Percentiles rank a stretch among this genome's conserved stretches.
These are phyloP conservation scores for Penicillium sp. DNA, from an alignment of 2,329 filamentous ascomycete species.

Conservation along the genomic window DNA sequence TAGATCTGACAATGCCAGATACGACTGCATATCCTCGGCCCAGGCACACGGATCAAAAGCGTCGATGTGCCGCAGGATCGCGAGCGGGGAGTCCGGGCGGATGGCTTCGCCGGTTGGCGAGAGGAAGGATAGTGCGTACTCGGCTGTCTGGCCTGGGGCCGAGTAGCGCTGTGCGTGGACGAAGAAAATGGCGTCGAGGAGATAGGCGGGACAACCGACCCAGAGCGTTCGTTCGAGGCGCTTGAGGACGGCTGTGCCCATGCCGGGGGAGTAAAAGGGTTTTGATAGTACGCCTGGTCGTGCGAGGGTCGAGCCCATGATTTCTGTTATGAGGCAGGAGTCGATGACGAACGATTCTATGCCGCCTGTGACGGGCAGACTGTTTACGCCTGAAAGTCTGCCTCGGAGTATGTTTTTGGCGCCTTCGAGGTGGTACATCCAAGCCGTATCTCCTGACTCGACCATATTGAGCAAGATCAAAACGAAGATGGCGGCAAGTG, in stretches of 20 bases:
- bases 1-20: constrained; percentile 45
- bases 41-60: constrained; percentile 35
- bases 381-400: constrained; percentile 16
- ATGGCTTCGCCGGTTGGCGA: constrained; percentile 24
- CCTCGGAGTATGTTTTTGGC: constrained; percentile 46
- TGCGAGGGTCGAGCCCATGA: constrained; percentile 41
- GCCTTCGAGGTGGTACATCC: constrained; percentile 51
- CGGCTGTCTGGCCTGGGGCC: constrained; percentile 22
- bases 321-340: constrained; percentile 37
- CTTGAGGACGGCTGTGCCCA: constrained; percentile 33
- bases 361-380: constrained; percentile 20
- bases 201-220: constrained; percentile 39
- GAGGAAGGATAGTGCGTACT: constrained; percentile 24
- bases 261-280: constrained; percentile 35
- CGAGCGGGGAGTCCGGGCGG: constrained; percentile 28
- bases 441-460: constrained; percentile 49
- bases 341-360: constrained; percentile 36
- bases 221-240: constrained; percentile 39
- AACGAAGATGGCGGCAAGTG: constrained; percentile 45
- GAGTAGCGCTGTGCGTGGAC: constrained; percentile 35
- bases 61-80: constrained; percentile 35
- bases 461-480: constrained; percentile 50
- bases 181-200: constrained; percentile 39
- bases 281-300: constrained; percentile 36
- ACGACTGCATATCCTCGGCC: constrained; percentile 36